Percentiles rank a stretch among this genome's conserved stretches.
Conservation (phyloP, 192 early-diverging fungal genomes). For the Coemansia sp. region DNA sequence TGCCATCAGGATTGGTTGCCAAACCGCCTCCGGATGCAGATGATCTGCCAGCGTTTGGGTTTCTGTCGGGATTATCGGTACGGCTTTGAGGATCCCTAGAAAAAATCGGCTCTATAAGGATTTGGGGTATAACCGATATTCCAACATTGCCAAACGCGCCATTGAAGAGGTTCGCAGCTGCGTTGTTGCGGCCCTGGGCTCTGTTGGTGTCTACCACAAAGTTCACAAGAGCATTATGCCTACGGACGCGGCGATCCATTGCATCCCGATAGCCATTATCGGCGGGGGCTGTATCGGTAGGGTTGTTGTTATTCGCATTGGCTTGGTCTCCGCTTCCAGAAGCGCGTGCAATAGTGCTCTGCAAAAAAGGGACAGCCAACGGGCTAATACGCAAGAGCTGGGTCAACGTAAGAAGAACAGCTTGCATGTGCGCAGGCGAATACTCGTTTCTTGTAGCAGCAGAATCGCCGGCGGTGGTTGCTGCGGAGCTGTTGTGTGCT, state of each 20-base stretch:
- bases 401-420: slow-evolving; percentile 12
- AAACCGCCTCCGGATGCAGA: not conserved
- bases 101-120: slow-evolving; percentile 3
- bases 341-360: slow-evolving; percentile 10
- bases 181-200: not conserved
- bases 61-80: not conserved
- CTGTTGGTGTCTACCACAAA: not conserved
- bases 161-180: not conserved
- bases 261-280: not conserved
- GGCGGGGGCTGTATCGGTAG: not conserved
- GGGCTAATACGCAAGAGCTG: slow-evolving; percentile 20
- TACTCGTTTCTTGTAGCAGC: not conserved
- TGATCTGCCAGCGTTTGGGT: not conserved
- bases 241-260: not conserved
- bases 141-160: not conserved
- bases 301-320: not conserved
- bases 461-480: not conserved
- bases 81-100: not conserved
- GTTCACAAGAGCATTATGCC: slow-evolving; percentile 1
- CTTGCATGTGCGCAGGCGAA: slow-evolving; percentile 18
- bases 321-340: not conserved
- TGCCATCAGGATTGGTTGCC: not conserved
- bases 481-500: not conserved
- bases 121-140: not conserved
- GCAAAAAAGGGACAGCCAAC: slow-evolving; percentile 31